Conservation (phyloP, 768 basidiomycete genomes). For the Boletus speciosus region DNA sequence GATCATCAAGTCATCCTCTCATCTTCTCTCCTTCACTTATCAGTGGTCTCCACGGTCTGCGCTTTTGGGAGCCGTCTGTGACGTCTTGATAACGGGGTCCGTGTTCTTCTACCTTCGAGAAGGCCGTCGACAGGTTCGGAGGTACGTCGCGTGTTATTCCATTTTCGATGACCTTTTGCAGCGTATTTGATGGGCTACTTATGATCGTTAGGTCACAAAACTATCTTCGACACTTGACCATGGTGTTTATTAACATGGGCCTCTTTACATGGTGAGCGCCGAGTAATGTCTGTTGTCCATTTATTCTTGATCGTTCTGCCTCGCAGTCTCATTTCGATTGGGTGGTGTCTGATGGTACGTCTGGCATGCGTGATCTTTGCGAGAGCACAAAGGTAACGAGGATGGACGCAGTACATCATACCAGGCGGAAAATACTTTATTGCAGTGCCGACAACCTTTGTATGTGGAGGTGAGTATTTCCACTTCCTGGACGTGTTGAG, state of each 20-base stretch:
- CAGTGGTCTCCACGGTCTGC: slow-evolving; percentile 30
- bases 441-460: background rate
- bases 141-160: background rate
- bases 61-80: slow-evolving; percentile 3
- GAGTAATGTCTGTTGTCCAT: background rate
- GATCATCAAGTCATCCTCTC: no score
- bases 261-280: slow-evolving; percentile 6
- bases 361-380: background rate
- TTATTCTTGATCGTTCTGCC: background rate
- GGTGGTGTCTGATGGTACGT: slow-evolving; percentile 12
- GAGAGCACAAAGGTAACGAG: background rate
- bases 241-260: slow-evolving; percentile 13
- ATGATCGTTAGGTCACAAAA: slow-evolving; percentile 1
- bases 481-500: background rate
- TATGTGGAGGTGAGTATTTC: slow-evolving; percentile 1
- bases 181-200: background rate
- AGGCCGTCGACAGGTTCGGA: slow-evolving; percentile 4
- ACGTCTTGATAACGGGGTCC: slow-evolving; percentile 15
- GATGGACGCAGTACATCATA: background rate
- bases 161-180: no score
- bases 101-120: slow-evolving; percentile 20
- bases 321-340: slow-evolving; percentile 3
- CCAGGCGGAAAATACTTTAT: background rate
- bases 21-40: background rate
- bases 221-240: slow-evolving; percentile 5